Conservation (phyloP, 805 yeast species). For the Pichia nanzhaoensis region DNA sequence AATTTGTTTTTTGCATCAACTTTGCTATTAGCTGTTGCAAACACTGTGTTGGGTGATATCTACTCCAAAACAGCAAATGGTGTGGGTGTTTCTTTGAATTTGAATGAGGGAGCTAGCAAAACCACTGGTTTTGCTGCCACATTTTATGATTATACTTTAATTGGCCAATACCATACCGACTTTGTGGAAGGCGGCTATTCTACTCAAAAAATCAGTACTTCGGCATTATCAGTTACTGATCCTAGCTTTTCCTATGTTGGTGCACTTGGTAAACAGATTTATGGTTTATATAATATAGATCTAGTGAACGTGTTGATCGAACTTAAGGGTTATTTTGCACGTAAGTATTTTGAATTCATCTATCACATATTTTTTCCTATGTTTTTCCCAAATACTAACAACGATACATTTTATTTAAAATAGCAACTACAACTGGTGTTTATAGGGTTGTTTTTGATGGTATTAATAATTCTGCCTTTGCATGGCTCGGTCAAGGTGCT, state of each 20-base stretch:
- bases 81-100: conserved; percentile 3
- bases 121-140: conserved; percentile 2
- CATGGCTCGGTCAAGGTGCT: conserved; percentile 27
- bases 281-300: conserved; percentile 6
- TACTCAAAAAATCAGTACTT: background rate
- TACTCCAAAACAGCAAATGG: conserved; percentile 4
- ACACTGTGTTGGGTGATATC: conserved; percentile 1
- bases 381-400: conserved; percentile 19
- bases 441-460: conserved; percentile 17
- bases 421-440: conserved; percentile 25
- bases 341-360: conserved; percentile 6
- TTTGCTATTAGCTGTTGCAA: conserved; percentile 1
- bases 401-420: conserved; percentile 10
- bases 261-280: background rate
- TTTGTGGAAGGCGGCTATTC: conserved; percentile 3
- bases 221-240: conserved; percentile 4
- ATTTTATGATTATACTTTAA: conserved; percentile 1
- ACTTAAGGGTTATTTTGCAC: conserved; percentile 12
- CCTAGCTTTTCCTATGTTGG: conserved; percentile 5
- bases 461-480: conserved; percentile 28
- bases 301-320: conserved; percentile 8
- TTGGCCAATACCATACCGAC: conserved; percentile 1
- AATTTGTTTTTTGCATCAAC: conserved; percentile 5
- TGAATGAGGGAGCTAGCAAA: background rate
- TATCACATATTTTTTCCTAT: background rate